Base-by-base conservation (phyloP, 148 eudicot species). In the Rhododendron kiyosumense region DNA sequence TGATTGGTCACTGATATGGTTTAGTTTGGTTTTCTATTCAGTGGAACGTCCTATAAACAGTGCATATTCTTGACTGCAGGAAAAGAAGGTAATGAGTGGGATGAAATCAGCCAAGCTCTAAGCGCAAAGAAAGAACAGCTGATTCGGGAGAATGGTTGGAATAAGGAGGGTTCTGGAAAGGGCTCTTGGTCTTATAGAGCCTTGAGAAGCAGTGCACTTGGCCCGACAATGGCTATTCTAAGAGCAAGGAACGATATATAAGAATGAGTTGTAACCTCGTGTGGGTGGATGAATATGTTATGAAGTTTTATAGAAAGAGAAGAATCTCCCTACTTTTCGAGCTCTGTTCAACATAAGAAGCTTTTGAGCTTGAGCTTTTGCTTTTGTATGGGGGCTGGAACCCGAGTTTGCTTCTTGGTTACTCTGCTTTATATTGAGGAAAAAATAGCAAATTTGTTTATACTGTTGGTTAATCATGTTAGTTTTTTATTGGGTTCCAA, bases 151-250 rank as follows among this genome's bases (percentile, higher is more conserved):
- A 91, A 90, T 59, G 85, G 84, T 36, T 93, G 94, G 94, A 89
- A 84, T 81, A 94, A 88, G 81, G 85, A 88, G 85, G 86, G 67
- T 86, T 84, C 88, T 6, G 82, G 91, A 24, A 83, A 81, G 48
- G 87, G 90, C 32, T 51, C 94, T 51, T 95, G 98, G 98, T 92
- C 96, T 24, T 84, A 85, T 79, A 92, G 93, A 91, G 93, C 92
- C 86, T 67, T 90, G 75, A 92, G 93, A 88, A 78, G 93, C 88
- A 89, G 92, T 48, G 96, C 93, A 15, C 86, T 94, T 8, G 96
- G 98, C 67, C 94, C 96, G 30, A 93, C 94, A 65, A 90, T 96
- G 96, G 93, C 97, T 75, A 76, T 86, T 84, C 85, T 95, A 78
- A 90, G 98, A 90, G 89, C 94, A 24, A 92, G 90, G 78, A 91